Evolutionary conservation across 1,284 basidiomycete genomes (phyloP).

Genomic region (Abortiporus biennis): DNA sequence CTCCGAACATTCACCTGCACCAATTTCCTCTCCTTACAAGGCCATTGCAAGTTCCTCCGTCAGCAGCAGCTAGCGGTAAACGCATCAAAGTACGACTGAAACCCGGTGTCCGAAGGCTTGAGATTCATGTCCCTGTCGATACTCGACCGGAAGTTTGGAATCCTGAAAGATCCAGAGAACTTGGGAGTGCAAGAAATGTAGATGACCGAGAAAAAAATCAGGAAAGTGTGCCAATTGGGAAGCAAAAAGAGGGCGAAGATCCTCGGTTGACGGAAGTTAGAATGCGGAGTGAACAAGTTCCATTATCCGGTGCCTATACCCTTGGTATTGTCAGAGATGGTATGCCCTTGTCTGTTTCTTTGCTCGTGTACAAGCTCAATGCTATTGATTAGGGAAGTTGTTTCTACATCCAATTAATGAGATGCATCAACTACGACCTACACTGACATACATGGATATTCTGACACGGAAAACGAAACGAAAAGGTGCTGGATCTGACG

Average conservation of each 20-base stretch:
- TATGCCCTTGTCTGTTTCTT: constrained; percentile 25
- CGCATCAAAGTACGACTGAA: constrained; percentile 69
- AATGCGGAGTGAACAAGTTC: constrained; percentile 64
- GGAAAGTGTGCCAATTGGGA: constrained; percentile 29
- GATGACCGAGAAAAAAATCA: constrained; percentile 75
- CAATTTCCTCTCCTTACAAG: constrained; percentile 73
- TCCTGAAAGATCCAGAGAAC: constrained; percentile 52
- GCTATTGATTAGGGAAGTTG: constrained; percentile 44
- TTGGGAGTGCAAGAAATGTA: constrained; percentile 56
- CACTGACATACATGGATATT: constrained; percentile 71
- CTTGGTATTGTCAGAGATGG: constrained; percentile 69
- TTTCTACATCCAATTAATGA: constrained; percentile 74
- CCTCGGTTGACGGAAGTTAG: constrained; percentile 61
- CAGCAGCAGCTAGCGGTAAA: constrained; percentile 65
- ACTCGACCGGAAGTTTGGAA: constrained; percentile 76
- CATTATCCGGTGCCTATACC: constrained; percentile 59
- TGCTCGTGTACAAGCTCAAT: neutral
- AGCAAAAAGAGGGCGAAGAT: constrained; percentile 43
- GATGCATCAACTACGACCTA: constrained; percentile 74
- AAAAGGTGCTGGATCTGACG: constrained; percentile 48
- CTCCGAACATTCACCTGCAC: constrained; percentile 64
- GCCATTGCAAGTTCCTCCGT: constrained; percentile 68
- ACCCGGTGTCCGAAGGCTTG: constrained; percentile 50
- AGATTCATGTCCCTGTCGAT: constrained; percentile 74
- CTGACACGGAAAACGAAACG: constrained; percentile 57